These are phyloP conservation scores for Boletales sp. DNA, from an alignment of 768 basidiomycete species.

Conservation along the genomic window DNA sequence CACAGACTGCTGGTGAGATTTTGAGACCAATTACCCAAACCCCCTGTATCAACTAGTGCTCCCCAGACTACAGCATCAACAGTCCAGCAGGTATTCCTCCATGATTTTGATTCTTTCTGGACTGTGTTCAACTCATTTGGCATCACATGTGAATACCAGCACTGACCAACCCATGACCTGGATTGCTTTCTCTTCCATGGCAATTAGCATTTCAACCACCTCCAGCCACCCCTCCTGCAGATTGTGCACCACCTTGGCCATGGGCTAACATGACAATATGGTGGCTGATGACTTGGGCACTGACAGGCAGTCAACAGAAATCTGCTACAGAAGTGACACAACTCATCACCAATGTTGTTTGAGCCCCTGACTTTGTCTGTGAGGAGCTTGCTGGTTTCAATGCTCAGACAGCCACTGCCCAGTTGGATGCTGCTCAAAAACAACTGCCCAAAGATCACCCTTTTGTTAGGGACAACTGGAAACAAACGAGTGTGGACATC, in stretches of 20 bases:
- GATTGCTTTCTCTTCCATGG: neutral
- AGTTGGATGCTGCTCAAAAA: neutral
- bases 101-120: neutral
- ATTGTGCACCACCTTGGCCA: conserved; percentile 8
- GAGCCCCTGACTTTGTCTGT: neutral
- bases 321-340: neutral
- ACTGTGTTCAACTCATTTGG: neutral
- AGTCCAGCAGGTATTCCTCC: neutral
- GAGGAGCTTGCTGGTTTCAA: neutral
- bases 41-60: neutral
- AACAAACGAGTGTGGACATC: neutral
- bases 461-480: neutral
- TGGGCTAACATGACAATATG: conserved; percentile 11
- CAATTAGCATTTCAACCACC: neutral
- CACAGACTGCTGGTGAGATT: no score
- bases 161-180: neutral
- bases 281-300: conserved; percentile 5
- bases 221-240: neutral
- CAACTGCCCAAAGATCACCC: neutral
- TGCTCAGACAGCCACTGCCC: neutral
- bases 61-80: neutral
- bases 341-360: neutral
- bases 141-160: neutral
- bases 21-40: neutral
- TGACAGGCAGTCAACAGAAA: conserved; percentile 2